A percentile compares a stretch with the other conserved stretches of the same genome.
Evolutionary conservation across 2,329 filamentous ascomycete species (phyloP).

Genomic region (Madurella fahalii): DNA sequence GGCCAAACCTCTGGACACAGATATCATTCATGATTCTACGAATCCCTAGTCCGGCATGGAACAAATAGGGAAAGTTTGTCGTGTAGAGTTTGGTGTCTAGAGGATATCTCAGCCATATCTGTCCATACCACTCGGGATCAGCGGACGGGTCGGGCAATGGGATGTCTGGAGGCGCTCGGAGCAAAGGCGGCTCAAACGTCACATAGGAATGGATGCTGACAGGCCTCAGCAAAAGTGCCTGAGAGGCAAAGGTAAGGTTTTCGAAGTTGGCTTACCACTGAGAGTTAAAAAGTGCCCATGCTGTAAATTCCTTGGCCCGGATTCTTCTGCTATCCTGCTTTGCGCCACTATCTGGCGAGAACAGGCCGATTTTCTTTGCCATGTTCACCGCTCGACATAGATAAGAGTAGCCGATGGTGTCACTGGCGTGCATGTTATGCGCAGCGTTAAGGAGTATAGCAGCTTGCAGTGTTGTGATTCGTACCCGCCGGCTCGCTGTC

Average conservation of each 20-base stretch:
- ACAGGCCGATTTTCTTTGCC: constrained; percentile 25
- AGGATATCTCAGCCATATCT: constrained; percentile 37
- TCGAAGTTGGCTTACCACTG: constrained; percentile 3
- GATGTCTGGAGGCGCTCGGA: constrained; percentile 30
- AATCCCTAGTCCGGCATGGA: constrained; percentile 29
- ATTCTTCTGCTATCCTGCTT: background rate
- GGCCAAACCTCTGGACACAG: constrained; percentile 9
- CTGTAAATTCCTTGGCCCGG: constrained; percentile 9
- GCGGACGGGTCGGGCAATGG: constrained; percentile 29
- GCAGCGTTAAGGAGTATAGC: constrained; percentile 31
- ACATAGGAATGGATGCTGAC: constrained; percentile 24
- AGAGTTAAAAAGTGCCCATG: constrained; percentile 7
- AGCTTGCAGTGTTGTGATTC: constrained; percentile 35
- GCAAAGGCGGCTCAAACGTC: constrained; percentile 19
- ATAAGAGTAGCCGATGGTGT: constrained; percentile 26
- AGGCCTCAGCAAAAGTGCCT: background rate
- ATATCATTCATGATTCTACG: constrained; percentile 35
- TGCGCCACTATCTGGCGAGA: constrained; percentile 1
- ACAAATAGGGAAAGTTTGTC: constrained; percentile 27
- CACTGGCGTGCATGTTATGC: constrained; percentile 28
- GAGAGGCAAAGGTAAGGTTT: too few relatives aligned
- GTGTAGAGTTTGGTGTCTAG: constrained; percentile 21
- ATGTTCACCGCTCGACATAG: constrained; percentile 22
- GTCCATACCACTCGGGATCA: constrained; percentile 32
- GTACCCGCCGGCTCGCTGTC: constrained; percentile 11